These are phyloP conservation scores for Didymella pinodella DNA, from an alignment of 2,329 filamentous ascomycete genomes.

Conservation along the genomic window DNA sequence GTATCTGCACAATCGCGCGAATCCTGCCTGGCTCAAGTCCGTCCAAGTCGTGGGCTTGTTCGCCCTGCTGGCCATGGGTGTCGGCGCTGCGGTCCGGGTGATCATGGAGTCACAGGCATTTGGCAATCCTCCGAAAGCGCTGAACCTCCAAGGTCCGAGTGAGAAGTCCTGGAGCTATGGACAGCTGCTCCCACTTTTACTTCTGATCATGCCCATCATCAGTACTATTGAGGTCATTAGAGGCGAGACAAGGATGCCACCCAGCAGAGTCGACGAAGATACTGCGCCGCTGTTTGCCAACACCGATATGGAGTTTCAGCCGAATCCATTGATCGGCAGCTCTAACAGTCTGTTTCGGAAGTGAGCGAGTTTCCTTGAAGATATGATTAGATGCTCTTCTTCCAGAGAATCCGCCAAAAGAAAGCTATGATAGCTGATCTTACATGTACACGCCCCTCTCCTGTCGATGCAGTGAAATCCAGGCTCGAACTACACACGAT, in stretches of 20 bases:
- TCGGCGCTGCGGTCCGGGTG: slow-evolving; percentile 66
- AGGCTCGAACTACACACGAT: neutral
- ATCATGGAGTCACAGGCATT: slow-evolving; percentile 68
- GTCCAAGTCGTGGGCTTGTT: slow-evolving; percentile 63
- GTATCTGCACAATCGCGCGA: slow-evolving; percentile 67
- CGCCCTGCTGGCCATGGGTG: slow-evolving; percentile 61
- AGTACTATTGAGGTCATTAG: slow-evolving; percentile 67
- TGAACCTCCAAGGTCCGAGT: slow-evolving; percentile 60
- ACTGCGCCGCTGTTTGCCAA: slow-evolving; percentile 46
- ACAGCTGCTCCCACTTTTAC: slow-evolving; percentile 66
- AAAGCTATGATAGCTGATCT: neutral
- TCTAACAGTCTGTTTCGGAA: slow-evolving; percentile 33
- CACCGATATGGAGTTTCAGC: slow-evolving; percentile 58
- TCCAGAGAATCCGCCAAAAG: neutral
- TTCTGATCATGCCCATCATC: slow-evolving; percentile 67
- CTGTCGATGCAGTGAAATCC: neutral
- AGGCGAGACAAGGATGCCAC: slow-evolving; percentile 58
- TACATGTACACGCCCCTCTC: neutral
- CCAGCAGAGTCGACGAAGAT: slow-evolving; percentile 53
- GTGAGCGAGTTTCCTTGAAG: neutral
- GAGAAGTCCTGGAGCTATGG: slow-evolving; percentile 71
- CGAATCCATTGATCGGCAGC: slow-evolving; percentile 55
- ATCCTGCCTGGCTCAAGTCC: slow-evolving; percentile 61
- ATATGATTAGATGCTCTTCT: neutral
- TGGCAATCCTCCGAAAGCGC: slow-evolving; percentile 55